A percentile compares a stretch with the other conserved stretches of the same genome.
These are phyloP conservation scores for Triticum timopheevii DNA, from an alignment of 176 grass and related monocot genomes.

Conservation along the genomic window DNA sequence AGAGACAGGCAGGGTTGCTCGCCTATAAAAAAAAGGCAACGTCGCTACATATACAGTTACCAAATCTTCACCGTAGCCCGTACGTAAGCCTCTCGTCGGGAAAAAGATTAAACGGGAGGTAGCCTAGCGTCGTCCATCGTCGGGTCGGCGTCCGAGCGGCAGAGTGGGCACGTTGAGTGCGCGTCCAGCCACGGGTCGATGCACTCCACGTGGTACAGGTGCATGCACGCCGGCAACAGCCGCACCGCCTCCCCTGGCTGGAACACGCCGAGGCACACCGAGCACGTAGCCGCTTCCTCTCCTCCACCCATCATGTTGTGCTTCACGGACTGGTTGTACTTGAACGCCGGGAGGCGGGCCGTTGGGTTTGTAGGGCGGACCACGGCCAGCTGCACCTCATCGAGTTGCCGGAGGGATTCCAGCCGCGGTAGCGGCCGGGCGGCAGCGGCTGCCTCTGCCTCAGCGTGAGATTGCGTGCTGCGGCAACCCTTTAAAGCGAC, in stretches of 20 bases:
- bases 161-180: background rate
- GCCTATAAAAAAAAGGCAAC: too few species aligned
- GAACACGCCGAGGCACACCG: background rate
- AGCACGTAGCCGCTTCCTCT: background rate
- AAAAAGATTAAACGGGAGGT: background rate
- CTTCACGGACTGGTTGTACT: background rate
- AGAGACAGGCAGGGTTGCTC: too few species aligned
- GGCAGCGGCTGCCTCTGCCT: background rate
- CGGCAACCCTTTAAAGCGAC: background rate
- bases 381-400: background rate
- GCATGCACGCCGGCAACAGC: background rate
- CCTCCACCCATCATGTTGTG: background rate
- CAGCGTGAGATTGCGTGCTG: background rate
- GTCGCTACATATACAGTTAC: too few species aligned
- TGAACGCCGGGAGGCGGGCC: background rate
- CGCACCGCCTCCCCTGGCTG: background rate
- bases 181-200: background rate
- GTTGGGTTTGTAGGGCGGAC: too few species aligned
- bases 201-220: background rate
- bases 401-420: background rate
- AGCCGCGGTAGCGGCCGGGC: background rate
- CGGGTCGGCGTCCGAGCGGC: background rate
- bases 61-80: too few species aligned
- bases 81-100: too few species aligned
- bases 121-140: background rate